Percentiles rank a stretch among this genome's conserved stretches.
Conservation (phyloP, 306 rosid genomes). For the Amphicarpaea edgeworthii region DNA sequence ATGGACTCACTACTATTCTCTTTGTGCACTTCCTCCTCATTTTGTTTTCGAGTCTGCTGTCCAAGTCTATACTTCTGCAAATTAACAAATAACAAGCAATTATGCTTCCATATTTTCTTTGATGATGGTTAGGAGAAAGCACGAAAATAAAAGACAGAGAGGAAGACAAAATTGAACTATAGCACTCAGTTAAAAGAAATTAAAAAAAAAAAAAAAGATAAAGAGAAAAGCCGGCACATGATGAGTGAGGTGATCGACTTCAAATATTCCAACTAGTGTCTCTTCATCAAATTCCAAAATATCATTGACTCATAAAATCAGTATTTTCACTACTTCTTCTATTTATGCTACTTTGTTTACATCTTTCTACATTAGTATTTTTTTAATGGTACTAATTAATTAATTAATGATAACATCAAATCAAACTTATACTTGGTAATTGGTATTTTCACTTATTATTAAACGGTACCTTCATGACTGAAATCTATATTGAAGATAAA, state of each 20-base stretch:
- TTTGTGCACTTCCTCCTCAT: slow-evolving; percentile 59
- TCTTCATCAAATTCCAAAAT: slow-evolving; percentile 13
- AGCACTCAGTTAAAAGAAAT: not conserved
- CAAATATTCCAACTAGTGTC: slow-evolving; percentile 9
- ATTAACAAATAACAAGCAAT: slow-evolving; percentile 30
- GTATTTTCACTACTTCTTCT: too few relatives aligned
- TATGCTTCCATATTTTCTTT: not conserved
- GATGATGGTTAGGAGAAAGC: too few relatives aligned
- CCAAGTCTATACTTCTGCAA: slow-evolving; percentile 94
- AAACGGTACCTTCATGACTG: not conserved
- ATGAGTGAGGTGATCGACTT: not conserved
- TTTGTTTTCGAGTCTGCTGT: slow-evolving; percentile 65
- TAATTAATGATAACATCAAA: not conserved
- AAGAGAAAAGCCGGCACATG: not conserved
- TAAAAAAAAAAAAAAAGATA: not conserved
- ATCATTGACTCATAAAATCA: not conserved
- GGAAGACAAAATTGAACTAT: too few relatives aligned
- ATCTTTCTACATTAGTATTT: not conserved
- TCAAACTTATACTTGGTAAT: too few relatives aligned
- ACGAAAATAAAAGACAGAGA: too few relatives aligned
- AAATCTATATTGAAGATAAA: not conserved
- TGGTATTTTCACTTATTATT: too few relatives aligned
- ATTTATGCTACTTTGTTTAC: not conserved
- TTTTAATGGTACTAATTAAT: not conserved
- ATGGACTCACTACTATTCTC: slow-evolving; percentile 62